Conservation (phyloP, 257 asterid species). For the Thymus mandschuricus region DNA sequence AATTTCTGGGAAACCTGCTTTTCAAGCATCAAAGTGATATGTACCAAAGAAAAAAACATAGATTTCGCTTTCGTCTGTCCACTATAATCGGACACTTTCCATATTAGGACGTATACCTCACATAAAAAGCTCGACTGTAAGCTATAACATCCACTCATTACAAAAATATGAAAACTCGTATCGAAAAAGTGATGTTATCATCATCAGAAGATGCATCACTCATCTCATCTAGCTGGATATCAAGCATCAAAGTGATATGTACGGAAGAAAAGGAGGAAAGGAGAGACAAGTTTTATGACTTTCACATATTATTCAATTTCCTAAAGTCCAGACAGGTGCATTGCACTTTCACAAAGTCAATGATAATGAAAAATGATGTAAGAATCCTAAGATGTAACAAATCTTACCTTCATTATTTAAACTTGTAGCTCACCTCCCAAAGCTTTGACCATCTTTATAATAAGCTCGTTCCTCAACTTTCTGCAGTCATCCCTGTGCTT, state of each 20-base stretch:
- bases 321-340: slow-evolving; percentile 26
- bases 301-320: neutral
- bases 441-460: neutral
- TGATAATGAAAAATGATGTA: slow-evolving; percentile 6
- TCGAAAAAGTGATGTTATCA: too few species aligned
- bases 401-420: slow-evolving; percentile 13
- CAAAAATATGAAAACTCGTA: too few species aligned
- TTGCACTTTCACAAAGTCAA: slow-evolving; percentile 37
- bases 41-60: neutral
- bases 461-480: neutral
- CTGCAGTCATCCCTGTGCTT: slow-evolving; percentile 1
- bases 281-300: neutral
- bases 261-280: neutral
- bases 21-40: neutral
- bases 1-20: neutral
- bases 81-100: too few species aligned
- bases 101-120: too few species aligned
- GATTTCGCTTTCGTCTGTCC: too few species aligned
- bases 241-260: neutral
- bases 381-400: slow-evolving; percentile 16
- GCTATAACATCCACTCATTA: too few species aligned
- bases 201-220: too few species aligned
- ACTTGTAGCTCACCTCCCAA: slow-evolving; percentile 16
- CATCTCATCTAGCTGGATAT: too few species aligned
- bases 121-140: too few species aligned